phyloP scores from a whole-genome alignment of 306 rosid genomes.

The Astragalus membranaceus region DNA sequence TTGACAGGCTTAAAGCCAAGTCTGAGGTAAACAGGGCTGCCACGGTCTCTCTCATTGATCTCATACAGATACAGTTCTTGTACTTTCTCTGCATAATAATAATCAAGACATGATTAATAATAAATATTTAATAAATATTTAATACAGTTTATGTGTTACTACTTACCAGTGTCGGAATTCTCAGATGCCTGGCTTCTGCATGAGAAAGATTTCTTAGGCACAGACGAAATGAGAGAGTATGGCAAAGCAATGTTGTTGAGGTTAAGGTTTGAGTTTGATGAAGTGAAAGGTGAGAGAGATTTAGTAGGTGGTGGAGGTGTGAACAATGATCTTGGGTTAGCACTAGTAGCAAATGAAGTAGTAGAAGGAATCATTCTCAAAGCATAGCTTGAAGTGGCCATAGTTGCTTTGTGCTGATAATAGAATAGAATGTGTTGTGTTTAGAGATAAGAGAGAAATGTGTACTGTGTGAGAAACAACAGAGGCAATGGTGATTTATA shows the following conservation, averaged over 20 bases:
- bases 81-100: conserved; percentile 34
- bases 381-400: conserved; percentile 37
- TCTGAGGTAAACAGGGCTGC: conserved; percentile 63
- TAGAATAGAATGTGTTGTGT: no score
- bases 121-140: not conserved
- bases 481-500: not conserved
- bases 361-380: conserved; percentile 16
- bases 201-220: conserved; percentile 22
- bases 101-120: not conserved
- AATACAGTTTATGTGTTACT: no score
- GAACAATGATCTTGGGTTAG: conserved; percentile 11
- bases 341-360: not conserved
- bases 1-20: conserved; percentile 53
- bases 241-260: not conserved
- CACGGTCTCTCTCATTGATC: conserved; percentile 65
- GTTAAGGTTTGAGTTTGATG: conserved; percentile 16
- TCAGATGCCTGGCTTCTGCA: conserved; percentile 34
- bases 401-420: not conserved
- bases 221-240: conserved; percentile 1
- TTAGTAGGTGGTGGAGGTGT: not conserved
- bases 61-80: conserved; percentile 59
- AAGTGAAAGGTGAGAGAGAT: conserved; percentile 17
- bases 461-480: not conserved
- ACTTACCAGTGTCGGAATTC: conserved; percentile 13
- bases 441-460: not conserved